A percentile compares a stretch with the other conserved stretches of the same genome.
Conservation (phyloP, 2,329 filamentous ascomycete species). For the Parasarocladium wereldwijsianum region DNA sequence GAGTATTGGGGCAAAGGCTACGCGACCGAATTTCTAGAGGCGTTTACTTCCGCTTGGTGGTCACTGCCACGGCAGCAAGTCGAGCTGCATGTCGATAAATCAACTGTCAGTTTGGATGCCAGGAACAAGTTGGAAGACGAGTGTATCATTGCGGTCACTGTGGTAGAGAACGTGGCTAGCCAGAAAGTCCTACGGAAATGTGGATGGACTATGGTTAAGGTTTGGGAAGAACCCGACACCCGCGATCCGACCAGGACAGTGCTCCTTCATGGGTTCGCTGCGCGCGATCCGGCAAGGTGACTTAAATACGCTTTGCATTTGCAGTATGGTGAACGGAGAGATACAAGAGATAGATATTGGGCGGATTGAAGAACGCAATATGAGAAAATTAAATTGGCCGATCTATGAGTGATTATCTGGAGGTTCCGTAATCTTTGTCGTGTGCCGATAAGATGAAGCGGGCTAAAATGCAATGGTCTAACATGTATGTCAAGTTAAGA, state of each 20-base stretch:
- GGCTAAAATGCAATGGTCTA: too few species aligned
- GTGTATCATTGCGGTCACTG: constrained; percentile 30
- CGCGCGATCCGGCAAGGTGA: constrained; percentile 1
- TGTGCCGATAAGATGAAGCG: too few species aligned
- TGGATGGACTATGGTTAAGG: constrained; percentile 34
- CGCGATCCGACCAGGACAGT: constrained; percentile 8
- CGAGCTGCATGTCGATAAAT: constrained; percentile 26
- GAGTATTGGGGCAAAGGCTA: constrained; percentile 41
- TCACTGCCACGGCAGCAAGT: constrained; percentile 29
- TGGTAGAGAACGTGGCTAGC: constrained; percentile 34
- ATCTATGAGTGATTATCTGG: too few species aligned
- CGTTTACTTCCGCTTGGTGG: constrained; percentile 31
- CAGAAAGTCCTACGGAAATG: constrained; percentile 39
- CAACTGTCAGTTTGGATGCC: constrained; percentile 15
- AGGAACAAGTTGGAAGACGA: constrained; percentile 19
- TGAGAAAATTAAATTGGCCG: too few species aligned
- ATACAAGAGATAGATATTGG: too few species aligned
- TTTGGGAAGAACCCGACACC: constrained; percentile 18
- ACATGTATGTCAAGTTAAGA: too few species aligned
- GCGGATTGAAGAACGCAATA: too few species aligned
- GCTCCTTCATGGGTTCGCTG: constrained; percentile 13
- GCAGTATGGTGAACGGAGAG: too few species aligned
- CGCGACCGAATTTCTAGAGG: constrained; percentile 39
- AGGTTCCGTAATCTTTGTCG: too few species aligned
- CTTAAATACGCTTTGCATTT: too few species aligned